Conservation (phyloP, 106 monocot genomes). For the Cymbidium sinense region DNA sequence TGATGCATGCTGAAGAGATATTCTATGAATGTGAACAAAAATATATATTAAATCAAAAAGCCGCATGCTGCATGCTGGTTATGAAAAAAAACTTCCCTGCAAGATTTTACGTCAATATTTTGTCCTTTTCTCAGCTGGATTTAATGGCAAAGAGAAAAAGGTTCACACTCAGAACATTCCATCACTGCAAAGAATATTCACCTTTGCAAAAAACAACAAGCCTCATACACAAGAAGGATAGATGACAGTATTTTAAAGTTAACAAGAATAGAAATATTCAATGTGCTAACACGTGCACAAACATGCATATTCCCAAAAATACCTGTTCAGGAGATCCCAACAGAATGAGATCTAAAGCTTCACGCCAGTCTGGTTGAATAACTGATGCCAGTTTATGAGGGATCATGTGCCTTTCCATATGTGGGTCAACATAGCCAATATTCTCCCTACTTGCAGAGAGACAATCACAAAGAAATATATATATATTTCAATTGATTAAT, state of each 20-base stretch:
- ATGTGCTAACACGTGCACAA: background rate
- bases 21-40: background rate
- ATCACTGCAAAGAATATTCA: background rate
- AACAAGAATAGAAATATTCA: background rate
- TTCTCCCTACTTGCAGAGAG: slow-evolving; percentile 34
- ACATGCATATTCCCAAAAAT: background rate
- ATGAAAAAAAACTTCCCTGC: background rate
- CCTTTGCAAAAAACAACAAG: background rate
- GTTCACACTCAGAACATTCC: background rate
- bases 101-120: background rate
- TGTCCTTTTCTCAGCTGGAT: background rate
- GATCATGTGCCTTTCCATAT: slow-evolving; percentile 52
- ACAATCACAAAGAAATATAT: background rate
- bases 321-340: slow-evolving; percentile 86
- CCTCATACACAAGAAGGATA: background rate
- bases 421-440: slow-evolving; percentile 34
- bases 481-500: background rate
- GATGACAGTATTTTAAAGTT: background rate
- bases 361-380: slow-evolving; percentile 84
- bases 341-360: slow-evolving; percentile 84
- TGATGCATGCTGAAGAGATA: background rate
- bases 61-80: background rate
- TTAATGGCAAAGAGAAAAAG: background rate
- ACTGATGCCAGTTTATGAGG: slow-evolving; percentile 35
- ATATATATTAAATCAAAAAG: background rate